Conservation (phyloP, 371 early-diverging fungal species). For the Entomophthora muscae region DNA sequence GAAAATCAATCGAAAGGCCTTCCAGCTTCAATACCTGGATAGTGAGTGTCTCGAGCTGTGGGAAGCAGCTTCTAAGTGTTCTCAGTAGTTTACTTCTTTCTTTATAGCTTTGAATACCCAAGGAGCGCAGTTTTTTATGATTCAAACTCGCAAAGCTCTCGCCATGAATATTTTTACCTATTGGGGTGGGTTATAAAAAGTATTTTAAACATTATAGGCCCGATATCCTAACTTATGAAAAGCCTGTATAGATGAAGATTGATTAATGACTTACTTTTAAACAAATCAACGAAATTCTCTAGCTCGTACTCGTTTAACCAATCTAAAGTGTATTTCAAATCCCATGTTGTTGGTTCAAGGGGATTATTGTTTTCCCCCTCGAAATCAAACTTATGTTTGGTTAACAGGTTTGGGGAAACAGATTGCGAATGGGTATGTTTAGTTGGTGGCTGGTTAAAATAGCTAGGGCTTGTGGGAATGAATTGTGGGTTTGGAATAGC, state of each 20-base stretch:
- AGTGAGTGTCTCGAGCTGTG: neutral
- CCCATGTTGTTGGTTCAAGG: neutral
- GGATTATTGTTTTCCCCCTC: neutral
- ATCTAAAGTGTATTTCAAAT: neutral
- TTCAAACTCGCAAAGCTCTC: neutral
- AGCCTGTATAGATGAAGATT: neutral
- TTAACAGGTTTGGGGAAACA: neutral
- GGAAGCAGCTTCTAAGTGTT: neutral
- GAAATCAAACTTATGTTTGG: neutral
- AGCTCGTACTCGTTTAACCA: slow-evolving; percentile 3
- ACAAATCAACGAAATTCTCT: slow-evolving; percentile 3
- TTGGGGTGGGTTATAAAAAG: neutral
- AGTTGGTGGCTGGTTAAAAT: neutral
- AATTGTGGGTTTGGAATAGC: neutral
- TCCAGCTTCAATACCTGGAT: neutral
- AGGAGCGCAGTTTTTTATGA: slow-evolving; percentile 2
- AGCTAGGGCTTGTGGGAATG: neutral
- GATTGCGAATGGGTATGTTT: neutral
- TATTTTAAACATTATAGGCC: neutral
- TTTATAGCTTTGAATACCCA: slow-evolving; percentile 4
- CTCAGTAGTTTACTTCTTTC: slow-evolving; percentile 1
- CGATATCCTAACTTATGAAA: neutral
- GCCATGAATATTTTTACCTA: slow-evolving; percentile 5
- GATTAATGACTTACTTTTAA: too few species aligned
- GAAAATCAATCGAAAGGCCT: neutral